Conservation (phyloP, 176 grass and related monocot species). For the Tillandsia fasciculata region DNA sequence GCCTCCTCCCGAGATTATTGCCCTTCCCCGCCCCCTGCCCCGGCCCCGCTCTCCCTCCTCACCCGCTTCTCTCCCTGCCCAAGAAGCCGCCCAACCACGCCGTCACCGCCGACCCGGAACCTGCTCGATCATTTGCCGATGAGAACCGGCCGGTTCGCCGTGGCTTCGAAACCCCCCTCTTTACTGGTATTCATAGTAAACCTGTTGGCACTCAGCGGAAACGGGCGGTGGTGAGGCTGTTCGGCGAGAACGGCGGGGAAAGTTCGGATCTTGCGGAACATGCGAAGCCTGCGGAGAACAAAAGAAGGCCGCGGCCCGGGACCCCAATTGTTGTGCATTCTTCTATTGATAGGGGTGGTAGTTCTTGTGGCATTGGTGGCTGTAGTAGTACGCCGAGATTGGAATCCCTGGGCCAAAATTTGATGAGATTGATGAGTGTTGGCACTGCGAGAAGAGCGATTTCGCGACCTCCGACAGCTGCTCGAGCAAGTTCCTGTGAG, state of each 20-base stretch:
- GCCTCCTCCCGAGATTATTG: slow-evolving; percentile 24
- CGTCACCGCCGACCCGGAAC: neutral
- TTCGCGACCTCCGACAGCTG: slow-evolving; percentile 29
- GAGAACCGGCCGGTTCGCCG: slow-evolving; percentile 50
- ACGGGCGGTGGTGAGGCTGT: slow-evolving; percentile 56
- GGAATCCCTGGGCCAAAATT: no score
- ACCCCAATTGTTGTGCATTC: slow-evolving; percentile 12
- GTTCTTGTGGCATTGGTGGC: neutral
- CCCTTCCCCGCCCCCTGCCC: slow-evolving; percentile 26
- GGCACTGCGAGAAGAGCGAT: neutral
- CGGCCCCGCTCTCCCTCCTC: slow-evolving; percentile 22
- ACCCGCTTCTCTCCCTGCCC: slow-evolving; percentile 14
- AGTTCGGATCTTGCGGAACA: slow-evolving; percentile 9
- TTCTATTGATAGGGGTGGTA: neutral
- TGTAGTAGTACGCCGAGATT: neutral
- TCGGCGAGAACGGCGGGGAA: slow-evolving; percentile 34
- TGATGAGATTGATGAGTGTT: no score
- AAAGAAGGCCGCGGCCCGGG: slow-evolving; percentile 20
- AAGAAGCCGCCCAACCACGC: slow-evolving; percentile 2
- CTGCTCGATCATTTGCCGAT: slow-evolving; percentile 33
- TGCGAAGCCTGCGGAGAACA: neutral
- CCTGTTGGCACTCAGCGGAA: slow-evolving; percentile 1
- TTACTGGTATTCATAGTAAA: neutral
- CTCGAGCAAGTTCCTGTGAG: slow-evolving; percentile 27
- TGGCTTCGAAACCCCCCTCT: slow-evolving; percentile 6